Evolutionary conservation across 108 stramenopile species (phyloP).

Genomic region (Phaeodactylum tricornutum): DNA sequence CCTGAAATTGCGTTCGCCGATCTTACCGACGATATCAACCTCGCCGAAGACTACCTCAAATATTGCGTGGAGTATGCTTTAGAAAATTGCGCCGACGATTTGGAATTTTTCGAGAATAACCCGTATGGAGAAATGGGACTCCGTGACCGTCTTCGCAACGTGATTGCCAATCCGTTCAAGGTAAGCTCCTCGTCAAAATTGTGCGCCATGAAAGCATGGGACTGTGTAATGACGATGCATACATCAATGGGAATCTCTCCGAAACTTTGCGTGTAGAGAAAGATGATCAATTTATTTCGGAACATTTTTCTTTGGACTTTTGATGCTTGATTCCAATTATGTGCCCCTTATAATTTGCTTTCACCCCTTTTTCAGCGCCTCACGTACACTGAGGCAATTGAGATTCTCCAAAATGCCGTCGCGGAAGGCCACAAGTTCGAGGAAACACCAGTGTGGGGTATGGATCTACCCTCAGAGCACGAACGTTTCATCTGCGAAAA

Average conservation of each 20-base stretch:
- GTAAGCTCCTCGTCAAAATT: slow-evolving; percentile 7
- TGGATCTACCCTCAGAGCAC: slow-evolving; percentile 67
- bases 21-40: slow-evolving; percentile 71
- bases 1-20: slow-evolving; percentile 87
- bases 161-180: slow-evolving; percentile 59
- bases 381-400: slow-evolving; percentile 78
- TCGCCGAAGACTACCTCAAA: slow-evolving; percentile 93
- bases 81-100: slow-evolving; percentile 76
- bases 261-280: slow-evolving; percentile 36
- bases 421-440: slow-evolving; percentile 49
- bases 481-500: slow-evolving; percentile 66
- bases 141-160: slow-evolving; percentile 42
- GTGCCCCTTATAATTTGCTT: slow-evolving; percentile 1
- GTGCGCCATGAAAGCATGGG: not conserved
- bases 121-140: slow-evolving; percentile 59
- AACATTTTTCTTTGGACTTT: slow-evolving; percentile 6
- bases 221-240: slow-evolving; percentile 38
- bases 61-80: slow-evolving; percentile 83
- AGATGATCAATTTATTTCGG: slow-evolving; percentile 12
- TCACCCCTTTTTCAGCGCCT: slow-evolving; percentile 27
- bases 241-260: slow-evolving; percentile 66
- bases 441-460: slow-evolving; percentile 53
- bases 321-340: not conserved
- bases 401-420: slow-evolving; percentile 43
- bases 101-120: slow-evolving; percentile 78